Evolutionary conservation across 2,329 filamentous ascomycete genomes (phyloP).

Genomic region (Botrytis squamosa): DNA sequence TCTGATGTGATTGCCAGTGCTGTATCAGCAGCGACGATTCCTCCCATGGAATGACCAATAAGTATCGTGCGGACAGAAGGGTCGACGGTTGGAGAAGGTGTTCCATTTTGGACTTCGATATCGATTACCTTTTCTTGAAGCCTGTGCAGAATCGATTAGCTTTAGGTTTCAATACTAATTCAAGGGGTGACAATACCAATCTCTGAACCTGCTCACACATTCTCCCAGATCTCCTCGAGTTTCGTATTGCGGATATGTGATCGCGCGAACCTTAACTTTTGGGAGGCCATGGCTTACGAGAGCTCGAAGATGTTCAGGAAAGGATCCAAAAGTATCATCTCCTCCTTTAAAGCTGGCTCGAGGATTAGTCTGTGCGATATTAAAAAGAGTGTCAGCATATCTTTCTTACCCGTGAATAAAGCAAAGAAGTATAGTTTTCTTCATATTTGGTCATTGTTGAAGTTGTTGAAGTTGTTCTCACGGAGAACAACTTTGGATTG

Average conservation of each 20-base stretch:
- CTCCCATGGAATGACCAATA: slow-evolving; percentile 86
- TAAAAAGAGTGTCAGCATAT: slow-evolving; percentile 35
- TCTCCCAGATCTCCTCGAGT: slow-evolving; percentile 74
- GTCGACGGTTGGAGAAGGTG: slow-evolving; percentile 80
- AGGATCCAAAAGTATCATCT: slow-evolving; percentile 74
- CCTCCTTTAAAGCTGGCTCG: slow-evolving; percentile 53
- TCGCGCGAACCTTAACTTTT: slow-evolving; percentile 62
- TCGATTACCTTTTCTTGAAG: slow-evolving; percentile 92
- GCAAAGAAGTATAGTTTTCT: slow-evolving; percentile 76
- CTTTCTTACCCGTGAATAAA: slow-evolving; percentile 92
- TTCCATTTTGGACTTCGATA: slow-evolving; percentile 78
- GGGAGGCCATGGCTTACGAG: slow-evolving; percentile 66
- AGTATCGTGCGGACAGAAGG: slow-evolving; percentile 80
- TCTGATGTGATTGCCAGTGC: slow-evolving; percentile 62
- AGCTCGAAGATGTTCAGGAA: slow-evolving; percentile 69
- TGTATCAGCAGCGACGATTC: slow-evolving; percentile 90
- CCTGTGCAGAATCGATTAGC: slow-evolving; percentile 47
- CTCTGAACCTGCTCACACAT: slow-evolving; percentile 70
- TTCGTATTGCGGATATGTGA: slow-evolving; percentile 79
- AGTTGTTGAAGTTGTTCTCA: neutral
- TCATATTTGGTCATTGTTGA: slow-evolving; percentile 49
- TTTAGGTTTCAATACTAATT: neutral
- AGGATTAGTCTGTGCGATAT: slow-evolving; percentile 16
- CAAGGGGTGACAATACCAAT: slow-evolving; percentile 54
- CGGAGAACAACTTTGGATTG: neutral